A percentile compares a stretch with the other conserved stretches of the same genome.
Conservation (phyloP, 805 yeast genomes). For the Candida cerambycidarum region DNA sequence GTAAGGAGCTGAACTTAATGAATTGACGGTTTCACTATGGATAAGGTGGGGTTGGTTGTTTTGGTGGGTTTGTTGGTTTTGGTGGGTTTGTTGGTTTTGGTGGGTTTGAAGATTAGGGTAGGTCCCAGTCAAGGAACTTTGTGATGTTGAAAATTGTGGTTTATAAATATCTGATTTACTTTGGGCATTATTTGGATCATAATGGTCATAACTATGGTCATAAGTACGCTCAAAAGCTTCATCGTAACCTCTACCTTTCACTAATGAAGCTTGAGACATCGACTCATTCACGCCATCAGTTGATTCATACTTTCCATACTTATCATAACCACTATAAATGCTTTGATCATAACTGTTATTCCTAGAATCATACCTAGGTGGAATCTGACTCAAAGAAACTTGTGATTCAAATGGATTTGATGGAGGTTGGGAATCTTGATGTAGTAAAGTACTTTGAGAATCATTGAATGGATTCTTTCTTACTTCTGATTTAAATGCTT, state of each 20-base stretch:
- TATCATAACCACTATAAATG: too few species aligned
- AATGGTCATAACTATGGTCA: neutral
- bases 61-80: too few species aligned
- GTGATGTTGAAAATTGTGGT: neutral
- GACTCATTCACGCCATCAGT: too few species aligned
- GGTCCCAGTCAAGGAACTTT: constrained; percentile 1
- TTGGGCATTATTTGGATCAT: neutral
- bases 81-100: neutral
- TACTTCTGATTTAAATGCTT: constrained; percentile 1
- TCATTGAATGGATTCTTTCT: constrained; percentile 7
- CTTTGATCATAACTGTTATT: neutral
- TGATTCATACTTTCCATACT: too few species aligned
- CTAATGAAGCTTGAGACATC: too few species aligned
- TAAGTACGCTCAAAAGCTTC: too few species aligned
- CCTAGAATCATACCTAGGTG: neutral
- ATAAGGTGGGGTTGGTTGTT: neutral
- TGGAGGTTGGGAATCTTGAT: constrained; percentile 15
- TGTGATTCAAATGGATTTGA: constrained; percentile 5
- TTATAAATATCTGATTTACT: neutral
- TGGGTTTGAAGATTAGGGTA: too few species aligned
- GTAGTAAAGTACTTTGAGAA: neutral
- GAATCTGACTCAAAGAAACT: neutral
- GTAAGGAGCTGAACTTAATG: constrained; percentile 22
- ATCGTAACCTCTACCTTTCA: too few species aligned
- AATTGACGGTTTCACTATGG: constrained; percentile 3